phyloP scores from a whole-genome alignment of 345 rosid species.

The Gossypium raimondii region DNA sequence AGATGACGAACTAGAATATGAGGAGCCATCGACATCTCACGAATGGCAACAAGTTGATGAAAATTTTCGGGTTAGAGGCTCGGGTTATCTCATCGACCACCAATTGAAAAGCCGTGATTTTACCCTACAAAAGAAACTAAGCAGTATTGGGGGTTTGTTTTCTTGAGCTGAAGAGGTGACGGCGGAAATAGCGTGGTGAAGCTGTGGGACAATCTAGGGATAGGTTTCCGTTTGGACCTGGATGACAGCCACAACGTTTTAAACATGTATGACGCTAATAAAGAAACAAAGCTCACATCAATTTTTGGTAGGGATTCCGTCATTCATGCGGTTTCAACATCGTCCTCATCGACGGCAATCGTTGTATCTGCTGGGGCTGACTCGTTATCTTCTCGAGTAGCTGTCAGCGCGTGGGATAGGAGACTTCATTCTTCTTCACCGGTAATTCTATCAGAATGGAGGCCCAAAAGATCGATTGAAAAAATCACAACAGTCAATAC shows the following conservation, averaged over 20 bases:
- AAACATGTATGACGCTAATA: constrained; percentile 14
- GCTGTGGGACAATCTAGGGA: constrained; percentile 52
- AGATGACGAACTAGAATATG: constrained; percentile 32
- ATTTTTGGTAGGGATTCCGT: constrained; percentile 17
- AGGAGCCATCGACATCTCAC: constrained; percentile 12
- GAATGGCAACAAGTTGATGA: constrained; percentile 29
- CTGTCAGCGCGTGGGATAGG: constrained; percentile 56
- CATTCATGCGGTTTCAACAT: constrained; percentile 16
- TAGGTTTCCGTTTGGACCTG: constrained; percentile 32
- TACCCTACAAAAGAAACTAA: constrained; percentile 34
- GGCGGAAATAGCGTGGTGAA: constrained; percentile 52
- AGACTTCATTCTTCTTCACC: constrained; percentile 46
- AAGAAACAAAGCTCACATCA: constrained; percentile 14
- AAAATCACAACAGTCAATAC: constrained; percentile 27
- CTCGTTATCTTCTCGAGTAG: constrained; percentile 18
- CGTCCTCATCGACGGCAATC: constrained; percentile 30
- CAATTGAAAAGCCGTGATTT: constrained; percentile 23
- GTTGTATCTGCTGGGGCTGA: constrained; percentile 35
- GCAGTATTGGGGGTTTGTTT: constrained; percentile 44
- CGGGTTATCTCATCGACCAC: constrained; percentile 20
- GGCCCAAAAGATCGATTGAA: constrained; percentile 29
- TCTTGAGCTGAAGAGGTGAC: constrained; percentile 36
- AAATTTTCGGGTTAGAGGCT: constrained; percentile 44
- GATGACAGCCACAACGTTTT: constrained; percentile 13
- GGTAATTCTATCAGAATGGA: constrained; percentile 62